Evolutionary conservation across 2,329 filamentous ascomycete species (phyloP).

Genomic region (Lanzia echinophila): DNA sequence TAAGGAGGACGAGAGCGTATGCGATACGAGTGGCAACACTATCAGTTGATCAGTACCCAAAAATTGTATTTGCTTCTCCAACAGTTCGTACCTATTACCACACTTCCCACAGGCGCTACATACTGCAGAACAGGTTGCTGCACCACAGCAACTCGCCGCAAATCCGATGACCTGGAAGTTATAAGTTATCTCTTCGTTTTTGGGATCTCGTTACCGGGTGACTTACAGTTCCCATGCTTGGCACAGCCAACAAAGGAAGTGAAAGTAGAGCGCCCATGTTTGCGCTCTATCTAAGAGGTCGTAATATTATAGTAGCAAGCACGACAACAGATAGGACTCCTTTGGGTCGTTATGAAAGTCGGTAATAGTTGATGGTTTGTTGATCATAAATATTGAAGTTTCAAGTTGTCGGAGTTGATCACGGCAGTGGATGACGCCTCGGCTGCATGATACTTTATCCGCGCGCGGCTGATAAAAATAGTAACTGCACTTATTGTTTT

Average conservation of each 20-base stretch:
- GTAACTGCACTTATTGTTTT: neutral
- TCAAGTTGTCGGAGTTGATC: neutral
- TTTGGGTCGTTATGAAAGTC: neutral
- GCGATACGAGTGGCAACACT: conserved; percentile 96
- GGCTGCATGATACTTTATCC: conserved; percentile 8
- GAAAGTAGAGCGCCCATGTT: conserved; percentile 88
- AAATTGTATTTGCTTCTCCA: neutral
- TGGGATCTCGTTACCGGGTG: neutral
- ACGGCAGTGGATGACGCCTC: neutral
- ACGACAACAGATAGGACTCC: neutral
- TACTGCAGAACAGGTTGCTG: conserved; percentile 91
- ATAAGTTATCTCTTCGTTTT: conserved; percentile 16
- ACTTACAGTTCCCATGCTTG: conserved; percentile 78
- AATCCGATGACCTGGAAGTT: conserved; percentile 61
- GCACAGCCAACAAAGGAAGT: conserved; percentile 80
- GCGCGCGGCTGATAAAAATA: conserved; percentile 12
- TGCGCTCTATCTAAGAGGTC: neutral
- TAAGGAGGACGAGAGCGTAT: conserved; percentile 85
- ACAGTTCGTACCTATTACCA: conserved; percentile 68
- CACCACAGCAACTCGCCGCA: conserved; percentile 87
- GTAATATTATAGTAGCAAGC: neutral
- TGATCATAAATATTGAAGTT: neutral
- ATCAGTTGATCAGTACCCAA: neutral
- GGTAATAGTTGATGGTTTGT: neutral
- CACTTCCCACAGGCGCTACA: conserved; percentile 96